Base-by-base conservation (phyloP, 352 stramenopile genomes). In the Phytophthora sp. region DNA sequence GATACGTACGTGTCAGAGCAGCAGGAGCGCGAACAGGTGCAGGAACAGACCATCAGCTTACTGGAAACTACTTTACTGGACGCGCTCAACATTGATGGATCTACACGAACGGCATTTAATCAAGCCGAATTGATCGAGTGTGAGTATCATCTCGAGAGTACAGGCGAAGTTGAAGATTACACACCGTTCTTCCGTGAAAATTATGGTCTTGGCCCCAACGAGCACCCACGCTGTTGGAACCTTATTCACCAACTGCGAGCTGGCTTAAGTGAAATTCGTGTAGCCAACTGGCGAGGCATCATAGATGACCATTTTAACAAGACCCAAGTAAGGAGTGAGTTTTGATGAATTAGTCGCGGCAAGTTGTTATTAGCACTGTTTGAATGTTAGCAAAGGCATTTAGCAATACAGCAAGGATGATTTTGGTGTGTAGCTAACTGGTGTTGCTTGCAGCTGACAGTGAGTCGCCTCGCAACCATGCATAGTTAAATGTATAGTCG, bases 91-190 rank as follows among this genome's bases (percentile, higher is more conserved):
- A 44, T 76, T 17, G 68, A 76, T 27, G 68, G 68, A 2, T 67
- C 63, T 7, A 28, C 58, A 11, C 37, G 34, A 32, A 76, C 68
- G 7, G 69, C 69, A 17, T 71, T 74, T 45, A 52, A 17, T 9
- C 62, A 75, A 31, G 49, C 67, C 6, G 62, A 77, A 43, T 53
- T 76, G 31, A 75, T 77, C n/a, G 62, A 74, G 21, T 77, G 71
- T 28, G 15, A 66, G 42, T 70, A 69, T 34, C 51, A 77, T 35
- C 51, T 58, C 28, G 58, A 71, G 7, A 60, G 34, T 26, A 30
- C 62, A 4, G 62, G 46, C 9, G 42, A 46, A 3, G 61, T 82
- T 5, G 51, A 69, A n/a, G 69, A 79, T 39, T 82, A 77, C 44
- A 67, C 69, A 12, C 23, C 34, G 26, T 31, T 50, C 38, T 79